phyloP scores from a whole-genome alignment of 2,329 filamentous ascomycete species.

The Aspergillus costaricaensis region DNA sequence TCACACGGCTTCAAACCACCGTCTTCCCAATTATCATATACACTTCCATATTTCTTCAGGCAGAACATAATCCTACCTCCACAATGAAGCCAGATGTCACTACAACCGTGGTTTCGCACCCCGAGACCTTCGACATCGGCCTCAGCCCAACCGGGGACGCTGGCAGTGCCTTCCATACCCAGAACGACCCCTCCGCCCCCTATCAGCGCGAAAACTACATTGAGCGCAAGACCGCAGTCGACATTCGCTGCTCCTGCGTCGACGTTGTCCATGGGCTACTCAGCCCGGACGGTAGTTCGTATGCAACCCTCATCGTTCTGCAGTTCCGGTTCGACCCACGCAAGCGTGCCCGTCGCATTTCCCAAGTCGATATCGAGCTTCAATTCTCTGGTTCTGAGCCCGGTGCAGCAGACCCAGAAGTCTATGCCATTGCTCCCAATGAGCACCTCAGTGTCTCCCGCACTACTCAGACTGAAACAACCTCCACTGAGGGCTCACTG shows the following conservation, averaged over 20 bases:
- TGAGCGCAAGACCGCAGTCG: neutral
- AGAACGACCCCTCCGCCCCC: neutral
- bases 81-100: neutral
- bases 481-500: neutral
- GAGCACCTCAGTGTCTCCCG: neutral
- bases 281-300: neutral
- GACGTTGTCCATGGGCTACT: neutral
- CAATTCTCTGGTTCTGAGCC: neutral
- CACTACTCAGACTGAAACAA: neutral
- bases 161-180: neutral
- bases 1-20: neutral
- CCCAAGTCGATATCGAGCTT: neutral
- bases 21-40: neutral
- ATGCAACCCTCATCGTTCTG: neutral
- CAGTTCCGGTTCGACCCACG: neutral
- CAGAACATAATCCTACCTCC: neutral
- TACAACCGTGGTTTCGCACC: neutral
- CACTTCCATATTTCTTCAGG: neutral
- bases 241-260: neutral
- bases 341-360: neutral
- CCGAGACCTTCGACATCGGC: neutral
- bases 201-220: neutral
- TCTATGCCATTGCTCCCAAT: neutral
- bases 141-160: neutral
- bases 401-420: neutral